phyloP scores from a whole-genome alignment of 495 filamentous ascomycete species.

The Antarctomyces pellizariae region DNA sequence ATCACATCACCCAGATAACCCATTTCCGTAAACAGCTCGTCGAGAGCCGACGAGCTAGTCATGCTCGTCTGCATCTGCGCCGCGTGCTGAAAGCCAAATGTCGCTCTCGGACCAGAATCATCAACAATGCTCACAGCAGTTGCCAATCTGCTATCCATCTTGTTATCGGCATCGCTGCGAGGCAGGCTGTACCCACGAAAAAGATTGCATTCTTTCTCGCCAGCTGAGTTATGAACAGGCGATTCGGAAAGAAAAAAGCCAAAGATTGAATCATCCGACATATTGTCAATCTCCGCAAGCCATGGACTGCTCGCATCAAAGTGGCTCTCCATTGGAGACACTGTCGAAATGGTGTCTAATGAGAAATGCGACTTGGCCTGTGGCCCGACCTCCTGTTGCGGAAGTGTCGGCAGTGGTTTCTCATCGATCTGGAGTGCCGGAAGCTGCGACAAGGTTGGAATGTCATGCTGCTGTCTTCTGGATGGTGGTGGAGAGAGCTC shows the following conservation, averaged over 20 bases:
- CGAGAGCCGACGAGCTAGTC: constrained; percentile 8
- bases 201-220: constrained; percentile 6
- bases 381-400: constrained; percentile 6
- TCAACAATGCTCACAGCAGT: constrained; percentile 4
- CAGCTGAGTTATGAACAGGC: constrained; percentile 5
- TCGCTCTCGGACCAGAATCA: constrained; percentile 6
- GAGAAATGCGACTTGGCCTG: constrained; percentile 17
- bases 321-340: constrained; percentile 10
- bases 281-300: neutral
- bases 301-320: constrained; percentile 5
- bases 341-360: constrained; percentile 15
- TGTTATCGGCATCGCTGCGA: constrained; percentile 4
- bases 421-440: constrained; percentile 1
- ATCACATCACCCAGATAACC: constrained; percentile 11
- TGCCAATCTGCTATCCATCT: constrained; percentile 5
- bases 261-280: neutral
- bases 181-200: constrained; percentile 8
- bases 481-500: constrained; percentile 24
- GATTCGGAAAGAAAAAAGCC: neutral
- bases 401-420: constrained; percentile 10
- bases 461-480: neutral
- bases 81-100: constrained; percentile 2
- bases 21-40: constrained; percentile 9
- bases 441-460: neutral
- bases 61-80: constrained; percentile 2